Evolutionary conservation across 306 rosid species (phyloP).

Genomic region (Leucaena leucocephala): DNA sequence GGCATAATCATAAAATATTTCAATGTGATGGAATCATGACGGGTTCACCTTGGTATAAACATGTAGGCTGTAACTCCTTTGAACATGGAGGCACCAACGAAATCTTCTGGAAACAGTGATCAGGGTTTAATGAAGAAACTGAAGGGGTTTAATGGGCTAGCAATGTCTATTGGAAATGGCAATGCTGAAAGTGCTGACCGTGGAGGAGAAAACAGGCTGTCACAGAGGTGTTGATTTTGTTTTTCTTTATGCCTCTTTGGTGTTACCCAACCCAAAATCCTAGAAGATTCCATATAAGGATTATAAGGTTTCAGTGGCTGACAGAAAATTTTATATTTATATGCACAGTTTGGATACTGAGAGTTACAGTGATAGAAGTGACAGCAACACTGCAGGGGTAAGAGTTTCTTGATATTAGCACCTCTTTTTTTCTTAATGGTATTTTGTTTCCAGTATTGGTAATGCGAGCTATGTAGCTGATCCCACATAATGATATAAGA

Average conservation of each 20-base stretch:
- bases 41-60: conserved; percentile 35
- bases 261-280: neutral
- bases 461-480: neutral
- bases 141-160: conserved; percentile 86
- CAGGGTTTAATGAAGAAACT: conserved; percentile 74
- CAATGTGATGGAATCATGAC: conserved; percentile 27
- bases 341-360: conserved; percentile 66
- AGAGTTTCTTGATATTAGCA: conserved; percentile 36
- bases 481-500: neutral
- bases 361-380: conserved; percentile 85
- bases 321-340: conserved; percentile 39
- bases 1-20: neutral
- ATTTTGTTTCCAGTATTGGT: conserved; percentile 1
- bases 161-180: conserved; percentile 89
- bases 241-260: conserved; percentile 3
- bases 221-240: conserved; percentile 64
- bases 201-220: conserved; percentile 57
- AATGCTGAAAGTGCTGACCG: conserved; percentile 60
- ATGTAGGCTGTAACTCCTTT: conserved; percentile 64
- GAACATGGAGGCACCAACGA: conserved; percentile 71
- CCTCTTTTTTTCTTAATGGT: conserved; percentile 19
- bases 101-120: conserved; percentile 72
- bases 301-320: conserved; percentile 35
- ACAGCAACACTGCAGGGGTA: conserved; percentile 71
- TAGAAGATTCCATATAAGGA: conserved; percentile 19